Evolutionary conservation across 2,329 filamentous ascomycete species (phyloP).

Genomic region (Fonsecaea pugnacius): DNA sequence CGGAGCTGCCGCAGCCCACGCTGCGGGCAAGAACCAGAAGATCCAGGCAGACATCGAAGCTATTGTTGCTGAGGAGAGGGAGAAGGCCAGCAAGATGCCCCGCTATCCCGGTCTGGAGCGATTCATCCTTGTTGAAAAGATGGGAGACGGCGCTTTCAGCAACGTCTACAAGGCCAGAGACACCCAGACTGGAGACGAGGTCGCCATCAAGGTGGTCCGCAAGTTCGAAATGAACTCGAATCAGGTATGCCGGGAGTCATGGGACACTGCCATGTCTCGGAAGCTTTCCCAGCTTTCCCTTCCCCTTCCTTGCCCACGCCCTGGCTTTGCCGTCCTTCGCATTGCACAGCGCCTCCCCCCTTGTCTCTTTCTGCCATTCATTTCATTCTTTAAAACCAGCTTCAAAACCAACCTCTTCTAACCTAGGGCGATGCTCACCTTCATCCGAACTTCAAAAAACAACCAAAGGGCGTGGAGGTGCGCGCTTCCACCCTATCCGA

Average conservation of each 20-base stretch:
- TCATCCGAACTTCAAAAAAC: slow-evolving; percentile 95
- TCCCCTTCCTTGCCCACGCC: slow-evolving; percentile 25
- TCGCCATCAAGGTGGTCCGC: slow-evolving; percentile 97
- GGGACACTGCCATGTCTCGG: slow-evolving; percentile 29
- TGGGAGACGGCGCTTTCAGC: slow-evolving; percentile 98
- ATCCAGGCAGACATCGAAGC: slow-evolving; percentile 71
- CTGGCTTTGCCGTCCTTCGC: slow-evolving; percentile 9
- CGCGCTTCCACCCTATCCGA: slow-evolving; percentile 52
- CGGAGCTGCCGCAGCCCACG: slow-evolving; percentile 66
- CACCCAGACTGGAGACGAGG: slow-evolving; percentile 68
- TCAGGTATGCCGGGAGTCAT: slow-evolving; percentile 73
- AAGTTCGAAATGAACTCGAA: slow-evolving; percentile 99
- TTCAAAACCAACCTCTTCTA: slow-evolving; percentile 56
- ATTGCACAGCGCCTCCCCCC: slow-evolving; percentile 30
- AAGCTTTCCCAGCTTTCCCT: slow-evolving; percentile 32
- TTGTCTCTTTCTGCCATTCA: neutral
- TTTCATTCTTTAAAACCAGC: slow-evolving; percentile 41
- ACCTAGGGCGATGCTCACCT: slow-evolving; percentile 85
- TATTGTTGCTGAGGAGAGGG: slow-evolving; percentile 89
- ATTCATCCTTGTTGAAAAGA: slow-evolving; percentile 89
- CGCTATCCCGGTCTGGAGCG: slow-evolving; percentile 81
- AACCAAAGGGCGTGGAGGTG: slow-evolving; percentile 97
- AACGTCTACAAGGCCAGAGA: slow-evolving; percentile 94
- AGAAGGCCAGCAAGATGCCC: slow-evolving; percentile 82
- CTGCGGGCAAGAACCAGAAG: slow-evolving; percentile 66